Percentiles rank a stretch among this genome's conserved stretches.
Evolutionary conservation across 345 rosid genomes (phyloP).

Genomic region (Excoecaria cochinchinensis): DNA sequence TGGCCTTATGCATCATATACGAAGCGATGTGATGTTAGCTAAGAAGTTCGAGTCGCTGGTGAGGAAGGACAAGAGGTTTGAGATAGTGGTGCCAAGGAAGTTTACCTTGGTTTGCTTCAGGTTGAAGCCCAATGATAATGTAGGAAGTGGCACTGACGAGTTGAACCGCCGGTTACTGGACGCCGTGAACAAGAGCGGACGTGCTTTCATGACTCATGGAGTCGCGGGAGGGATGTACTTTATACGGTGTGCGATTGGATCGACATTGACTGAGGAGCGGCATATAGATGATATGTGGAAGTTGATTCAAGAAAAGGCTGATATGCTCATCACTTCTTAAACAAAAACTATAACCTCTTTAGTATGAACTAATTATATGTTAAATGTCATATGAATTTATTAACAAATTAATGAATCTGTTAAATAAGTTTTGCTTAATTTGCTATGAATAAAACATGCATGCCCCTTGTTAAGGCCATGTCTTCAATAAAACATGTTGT

Average conservation of each 20-base stretch:
- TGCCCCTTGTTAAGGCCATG: slow-evolving; percentile 24
- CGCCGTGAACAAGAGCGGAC: slow-evolving; percentile 31
- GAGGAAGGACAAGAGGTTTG: slow-evolving; percentile 23
- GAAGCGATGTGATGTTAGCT: slow-evolving; percentile 27
- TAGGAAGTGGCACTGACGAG: not conserved
- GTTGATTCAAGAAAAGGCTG: too few relatives aligned
- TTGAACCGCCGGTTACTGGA: slow-evolving; percentile 16
- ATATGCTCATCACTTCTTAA: too few relatives aligned
- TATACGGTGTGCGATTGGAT: not conserved
- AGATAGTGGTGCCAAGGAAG: slow-evolving; percentile 15
- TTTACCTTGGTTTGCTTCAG: slow-evolving; percentile 26
- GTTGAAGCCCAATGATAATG: slow-evolving; percentile 6
- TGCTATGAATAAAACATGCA: too few relatives aligned
- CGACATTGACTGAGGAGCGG: too few relatives aligned
- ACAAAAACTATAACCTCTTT: too few relatives aligned
- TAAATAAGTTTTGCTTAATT: too few relatives aligned
- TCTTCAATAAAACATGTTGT: too few relatives aligned
- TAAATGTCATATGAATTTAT: too few relatives aligned
- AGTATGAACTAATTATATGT: too few relatives aligned
- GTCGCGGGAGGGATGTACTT: slow-evolving; percentile 13
- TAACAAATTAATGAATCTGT: too few relatives aligned
- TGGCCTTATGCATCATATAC: slow-evolving; percentile 24
- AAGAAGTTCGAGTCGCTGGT: slow-evolving; percentile 19
- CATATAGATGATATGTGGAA: too few relatives aligned
- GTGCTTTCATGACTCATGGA: slow-evolving; percentile 30